These are phyloP conservation scores for Castanea mollissima DNA, from an alignment of 306 rosid genomes.

Conservation along the genomic window DNA sequence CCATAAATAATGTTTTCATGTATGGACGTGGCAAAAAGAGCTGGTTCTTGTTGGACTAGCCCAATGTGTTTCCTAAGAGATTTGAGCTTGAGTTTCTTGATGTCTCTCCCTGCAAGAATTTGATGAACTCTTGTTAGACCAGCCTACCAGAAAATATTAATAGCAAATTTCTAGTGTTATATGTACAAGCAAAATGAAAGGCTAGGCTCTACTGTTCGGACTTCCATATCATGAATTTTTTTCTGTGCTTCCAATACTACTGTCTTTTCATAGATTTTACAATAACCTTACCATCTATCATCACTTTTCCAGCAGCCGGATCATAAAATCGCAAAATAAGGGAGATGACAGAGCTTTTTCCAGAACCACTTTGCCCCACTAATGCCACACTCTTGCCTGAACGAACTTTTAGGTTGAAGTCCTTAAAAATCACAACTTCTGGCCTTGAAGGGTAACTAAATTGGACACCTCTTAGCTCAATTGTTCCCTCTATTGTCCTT, in stretches of 20 bases:
- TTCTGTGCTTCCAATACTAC: neutral
- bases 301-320: conserved; percentile 72
- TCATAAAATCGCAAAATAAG: conserved; percentile 87
- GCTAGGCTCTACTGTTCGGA: neutral
- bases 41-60: conserved; percentile 94
- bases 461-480: conserved; percentile 70
- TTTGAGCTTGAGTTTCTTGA: conserved; percentile 62
- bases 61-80: conserved; percentile 85
- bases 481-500: conserved; percentile 68
- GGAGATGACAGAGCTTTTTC: conserved; percentile 95
- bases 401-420: conserved; percentile 70
- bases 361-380: conserved; percentile 97
- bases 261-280: neutral
- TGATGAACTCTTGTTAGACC: conserved; percentile 16
- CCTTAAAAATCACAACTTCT: conserved; percentile 73
- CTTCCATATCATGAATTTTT: neutral
- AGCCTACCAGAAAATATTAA: neutral
- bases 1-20: conserved; percentile 84
- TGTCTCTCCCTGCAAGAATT: conserved; percentile 74
- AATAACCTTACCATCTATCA: conserved; percentile 75
- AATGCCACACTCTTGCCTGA: conserved; percentile 78
- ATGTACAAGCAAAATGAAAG: neutral
- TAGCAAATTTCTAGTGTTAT: neutral
- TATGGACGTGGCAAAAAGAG: conserved; percentile 85
- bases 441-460: conserved; percentile 94